Base-by-base conservation (phyloP, 1,139 yeast genomes). In the Saccharomyces hybrid region DNA sequence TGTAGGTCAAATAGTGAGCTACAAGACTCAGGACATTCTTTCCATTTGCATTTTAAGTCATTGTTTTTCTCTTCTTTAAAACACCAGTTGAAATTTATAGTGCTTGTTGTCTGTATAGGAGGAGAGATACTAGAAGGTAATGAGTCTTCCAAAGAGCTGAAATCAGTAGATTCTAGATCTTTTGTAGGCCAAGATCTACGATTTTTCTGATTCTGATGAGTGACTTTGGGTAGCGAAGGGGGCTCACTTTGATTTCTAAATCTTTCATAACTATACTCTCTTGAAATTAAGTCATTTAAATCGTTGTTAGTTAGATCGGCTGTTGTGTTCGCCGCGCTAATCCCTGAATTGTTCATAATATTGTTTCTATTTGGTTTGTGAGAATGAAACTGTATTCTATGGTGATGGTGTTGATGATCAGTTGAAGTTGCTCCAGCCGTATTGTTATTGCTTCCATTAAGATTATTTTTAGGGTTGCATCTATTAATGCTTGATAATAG, bases 21-120 rank as follows among this genome's bases (percentile, higher is more conserved):
- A 56, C 67, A 70, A 25, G 68, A 66, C 28, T 70, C 58, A 0
- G 60, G 66, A 63, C 88, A 83, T 52, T 78, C 73, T 47, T 80
- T 81, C 88, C 88, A 83, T 63, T 78, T 76, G 65, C 88, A 83
- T 16, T 58, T 52, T 6, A 66, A 50, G 11, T 54, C 47, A 11
- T 52, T 48, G 16, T 58, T 56, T 5, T 53, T 56, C 25, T 64
- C 62, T 25, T 65, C 66, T 50, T 66, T 68, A 57, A 70, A 70
- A 44, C 62, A 67, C 75, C 76, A 73, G 52, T 72, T 73, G 56
- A 73, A 73, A 55, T 70, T 67, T 5, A 72, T 69, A 5, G 70
- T 62, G 49, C 61, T 65, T 14, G 57, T 55, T 27, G 48, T 46
- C 25, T 38, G 25, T 13, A 7, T 34, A 6, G 51, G 42, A 25